phyloP scores from a whole-genome alignment of 2,329 filamentous ascomycete species.

The Beauveria rudraprayagi region DNA sequence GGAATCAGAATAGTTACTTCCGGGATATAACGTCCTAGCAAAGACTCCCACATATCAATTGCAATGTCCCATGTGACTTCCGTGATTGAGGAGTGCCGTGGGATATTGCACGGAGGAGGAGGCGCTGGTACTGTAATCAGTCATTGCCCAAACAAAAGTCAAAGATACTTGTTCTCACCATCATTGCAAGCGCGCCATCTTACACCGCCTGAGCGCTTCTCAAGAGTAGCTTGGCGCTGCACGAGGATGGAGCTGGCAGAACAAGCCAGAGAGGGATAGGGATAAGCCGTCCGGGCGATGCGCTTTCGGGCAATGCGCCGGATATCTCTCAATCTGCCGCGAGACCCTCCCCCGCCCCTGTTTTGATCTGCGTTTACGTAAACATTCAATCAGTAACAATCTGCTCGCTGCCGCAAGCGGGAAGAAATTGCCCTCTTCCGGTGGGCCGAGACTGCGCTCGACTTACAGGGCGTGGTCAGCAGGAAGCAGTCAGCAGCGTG shows the following conservation, averaged over 20 bases:
- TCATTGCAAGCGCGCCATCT: too few relatives aligned
- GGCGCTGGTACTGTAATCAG: neutral
- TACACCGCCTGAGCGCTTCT: neutral
- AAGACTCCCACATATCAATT: neutral
- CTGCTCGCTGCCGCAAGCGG: neutral
- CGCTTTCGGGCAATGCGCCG: neutral
- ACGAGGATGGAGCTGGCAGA: too few relatives aligned
- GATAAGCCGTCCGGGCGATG: neutral
- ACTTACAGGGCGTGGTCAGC: neutral
- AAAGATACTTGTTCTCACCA: too few relatives aligned
- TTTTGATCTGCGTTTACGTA: neutral
- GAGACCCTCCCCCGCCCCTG: neutral
- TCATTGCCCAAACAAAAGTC: neutral
- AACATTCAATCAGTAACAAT: neutral
- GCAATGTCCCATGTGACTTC: neutral
- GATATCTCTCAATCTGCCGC: neutral
- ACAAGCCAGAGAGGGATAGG: neutral
- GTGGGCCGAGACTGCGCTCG: neutral
- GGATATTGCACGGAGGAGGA: neutral
- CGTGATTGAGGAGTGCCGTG: neutral
- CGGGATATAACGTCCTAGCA: neutral
- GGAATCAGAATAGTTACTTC: neutral
- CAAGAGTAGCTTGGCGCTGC: neutral
- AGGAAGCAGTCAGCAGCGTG: neutral
- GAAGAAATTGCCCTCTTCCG: neutral